Percentiles rank a stretch among this genome's conserved stretches.
phyloP scores from a whole-genome alignment of 208 protist genomes.

The Trypanosomatidae sp. region DNA sequence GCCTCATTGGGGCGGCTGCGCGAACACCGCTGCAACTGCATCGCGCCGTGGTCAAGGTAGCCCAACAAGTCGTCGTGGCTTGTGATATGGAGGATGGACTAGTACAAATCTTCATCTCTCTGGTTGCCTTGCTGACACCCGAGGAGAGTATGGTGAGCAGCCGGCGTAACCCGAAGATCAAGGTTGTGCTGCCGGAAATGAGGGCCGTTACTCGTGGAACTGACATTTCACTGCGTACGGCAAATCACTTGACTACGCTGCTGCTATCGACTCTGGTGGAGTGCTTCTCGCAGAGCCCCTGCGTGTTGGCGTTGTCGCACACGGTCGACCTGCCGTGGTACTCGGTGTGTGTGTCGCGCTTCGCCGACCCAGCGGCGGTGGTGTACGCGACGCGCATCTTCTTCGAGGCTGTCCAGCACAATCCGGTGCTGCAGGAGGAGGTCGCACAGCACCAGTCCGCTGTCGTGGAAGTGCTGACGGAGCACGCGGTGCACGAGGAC shows the following conservation, averaged over 20 bases:
- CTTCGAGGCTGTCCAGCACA: conserved; percentile 60
- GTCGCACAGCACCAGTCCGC: conserved; percentile 50
- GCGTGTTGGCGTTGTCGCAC: conserved; percentile 43
- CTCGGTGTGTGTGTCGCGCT: conserved; percentile 53
- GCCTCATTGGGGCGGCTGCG: conserved; percentile 36
- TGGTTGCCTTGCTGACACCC: conserved; percentile 65
- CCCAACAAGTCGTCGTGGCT: conserved; percentile 74
- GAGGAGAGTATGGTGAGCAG: conserved; percentile 24
- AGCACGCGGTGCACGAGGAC: conserved; percentile 69
- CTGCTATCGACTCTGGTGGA: conserved; percentile 64
- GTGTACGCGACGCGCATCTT: conserved; percentile 77
- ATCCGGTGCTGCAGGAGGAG: conserved; percentile 47
- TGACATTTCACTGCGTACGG: conserved; percentile 39
- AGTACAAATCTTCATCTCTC: conserved; percentile 52
- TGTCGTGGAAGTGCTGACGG: conserved; percentile 57
- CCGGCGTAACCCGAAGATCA: conserved; percentile 20
- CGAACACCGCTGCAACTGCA: conserved; percentile 40
- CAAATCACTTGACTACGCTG: conserved; percentile 46
- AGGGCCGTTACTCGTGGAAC: conserved; percentile 26
- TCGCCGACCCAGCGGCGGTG: conserved; percentile 65
- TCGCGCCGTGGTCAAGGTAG: conserved; percentile 43
- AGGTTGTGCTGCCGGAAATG: conserved; percentile 43
- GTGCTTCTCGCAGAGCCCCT: conserved; percentile 36
- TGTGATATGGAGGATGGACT: conserved; percentile 65
- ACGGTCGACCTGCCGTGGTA: conserved; percentile 74